phyloP scores from a whole-genome alignment of 176 grass and related monocot species.

The Aechmea fasciata region DNA sequence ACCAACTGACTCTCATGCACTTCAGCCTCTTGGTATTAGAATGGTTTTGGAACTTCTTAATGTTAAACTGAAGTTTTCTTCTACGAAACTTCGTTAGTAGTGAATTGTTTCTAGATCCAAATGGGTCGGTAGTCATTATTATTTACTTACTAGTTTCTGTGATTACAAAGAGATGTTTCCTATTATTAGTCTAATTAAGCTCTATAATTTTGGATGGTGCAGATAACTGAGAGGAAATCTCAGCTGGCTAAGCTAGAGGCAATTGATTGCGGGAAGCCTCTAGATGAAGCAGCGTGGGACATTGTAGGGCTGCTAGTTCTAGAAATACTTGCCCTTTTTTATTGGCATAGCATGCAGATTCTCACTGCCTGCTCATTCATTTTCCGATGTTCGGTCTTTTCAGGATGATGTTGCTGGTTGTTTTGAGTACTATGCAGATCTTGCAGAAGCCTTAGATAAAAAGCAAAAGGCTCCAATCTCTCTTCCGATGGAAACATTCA shows the following conservation, averaged over 20 bases:
- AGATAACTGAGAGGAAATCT: constrained; percentile 85
- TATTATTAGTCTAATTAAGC: not conserved
- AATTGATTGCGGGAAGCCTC: constrained; percentile 90
- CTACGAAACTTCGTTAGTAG: too few species aligned
- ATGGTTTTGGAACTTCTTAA: too few species aligned
- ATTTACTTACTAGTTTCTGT: too few species aligned
- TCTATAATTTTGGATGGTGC: not conserved
- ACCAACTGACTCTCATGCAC: too few species aligned
- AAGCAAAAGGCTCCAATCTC: constrained; percentile 67
- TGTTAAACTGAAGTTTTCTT: too few species aligned
- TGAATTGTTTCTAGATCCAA: too few species aligned
- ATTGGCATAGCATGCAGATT: not conserved
- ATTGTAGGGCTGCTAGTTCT: constrained; percentile 41
- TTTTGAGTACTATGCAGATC: constrained; percentile 85
- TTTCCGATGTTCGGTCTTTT: constrained; percentile 11
- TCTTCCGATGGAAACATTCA: constrained; percentile 88
- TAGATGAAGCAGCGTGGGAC: constrained; percentile 94
- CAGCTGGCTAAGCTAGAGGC: constrained; percentile 74
- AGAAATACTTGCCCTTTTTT: not conserved
- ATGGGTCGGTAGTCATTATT: too few species aligned
- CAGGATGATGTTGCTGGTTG: constrained; percentile 99
- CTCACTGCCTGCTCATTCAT: not conserved
- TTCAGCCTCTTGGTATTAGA: too few species aligned
- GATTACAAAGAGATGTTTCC: too few species aligned
- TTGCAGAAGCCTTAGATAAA: constrained; percentile 74